Base-by-base conservation (phyloP, 495 filamentous ascomycete species). In the Pseudoneurospora amorphoporcata region DNA sequence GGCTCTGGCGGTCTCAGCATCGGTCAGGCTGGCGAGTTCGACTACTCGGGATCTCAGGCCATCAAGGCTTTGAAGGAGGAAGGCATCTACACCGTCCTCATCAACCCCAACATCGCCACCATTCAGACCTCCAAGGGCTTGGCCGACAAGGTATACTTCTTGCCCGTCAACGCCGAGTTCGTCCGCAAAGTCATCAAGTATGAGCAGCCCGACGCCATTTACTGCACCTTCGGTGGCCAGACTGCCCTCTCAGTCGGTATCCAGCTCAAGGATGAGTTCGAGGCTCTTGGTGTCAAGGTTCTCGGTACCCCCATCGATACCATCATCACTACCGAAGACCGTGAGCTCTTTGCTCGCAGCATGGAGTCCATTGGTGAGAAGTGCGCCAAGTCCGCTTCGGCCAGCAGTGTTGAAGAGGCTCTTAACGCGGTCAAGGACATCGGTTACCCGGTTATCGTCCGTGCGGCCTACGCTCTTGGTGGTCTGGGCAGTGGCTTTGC, bases 361-460 rank as follows among this genome's bases (percentile, higher is more conserved):
- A 99, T 99, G 95, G 95, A 98, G 74, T 96, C 93, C 2, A 98
- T 99, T 79, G 92, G 92, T 53, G 95, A 98, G 84, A 98, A 97
- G 78, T 99, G 95, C 76, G 95, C 95, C 75, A 95, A 97, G 82
- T 98, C 95, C 32, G 95, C 94, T 12, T 96, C 95, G 35, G 95
- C 95, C 23, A 93, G 86, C 75, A 92, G 87, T 61, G 84, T 94
- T 4, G 93, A 97, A 68, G 95, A 99, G 81, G 94, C 94, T 16
- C 82, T 95, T 78, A 83, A 79, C 17, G 94, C 90, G 2, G 94
- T 97, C 69, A 90, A 97, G 82, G 86, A 89, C 77, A 98, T 99
- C 77, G 91, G 92, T 8, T 99, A 94, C 80, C 95, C 95, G 16
- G 95, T 99, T 75, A 99, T 99, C 80, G 93, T 99, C 69, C 91